These are phyloP conservation scores for Arbutus unedo DNA, from an alignment of 148 eudicot species.

Conservation along the genomic window DNA sequence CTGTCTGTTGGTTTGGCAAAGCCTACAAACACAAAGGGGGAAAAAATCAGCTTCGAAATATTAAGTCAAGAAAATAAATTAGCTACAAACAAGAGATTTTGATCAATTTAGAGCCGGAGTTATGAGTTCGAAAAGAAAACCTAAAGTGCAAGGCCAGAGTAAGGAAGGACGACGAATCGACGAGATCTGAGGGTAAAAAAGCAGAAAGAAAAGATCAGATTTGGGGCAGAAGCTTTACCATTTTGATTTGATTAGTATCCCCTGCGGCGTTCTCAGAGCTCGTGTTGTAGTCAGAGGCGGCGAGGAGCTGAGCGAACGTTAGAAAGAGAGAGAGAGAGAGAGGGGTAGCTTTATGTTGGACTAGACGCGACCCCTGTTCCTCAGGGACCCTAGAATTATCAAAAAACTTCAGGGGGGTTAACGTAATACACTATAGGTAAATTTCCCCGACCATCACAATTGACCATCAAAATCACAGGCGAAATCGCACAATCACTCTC, in stretches of 20 bases:
- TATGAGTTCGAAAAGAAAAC: background rate
- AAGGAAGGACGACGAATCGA: background rate
- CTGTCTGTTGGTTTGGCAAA: constrained; percentile 32
- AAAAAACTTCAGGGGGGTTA: background rate
- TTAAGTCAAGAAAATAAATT: background rate
- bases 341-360: background rate
- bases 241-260: background rate
- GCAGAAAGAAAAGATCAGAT: too few species aligned
- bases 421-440: background rate
- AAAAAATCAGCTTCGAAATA: background rate
- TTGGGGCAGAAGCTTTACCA: background rate
- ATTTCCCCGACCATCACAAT: background rate
- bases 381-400: background rate
- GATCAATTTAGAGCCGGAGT: background rate
- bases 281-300: background rate
- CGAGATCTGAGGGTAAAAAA: background rate
- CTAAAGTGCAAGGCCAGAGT: background rate
- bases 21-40: constrained; percentile 12
- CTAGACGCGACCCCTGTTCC: background rate
- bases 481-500: background rate
- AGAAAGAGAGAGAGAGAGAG: constrained; percentile 3
- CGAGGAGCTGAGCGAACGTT: background rate
- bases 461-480: background rate
- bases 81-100: background rate
- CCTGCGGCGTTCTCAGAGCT: background rate